Percentiles rank a stretch among this genome's conserved stretches.
These are phyloP conservation scores for Yamadazyma tumulicola DNA, from an alignment of 805 yeast species.

Conservation along the genomic window DNA sequence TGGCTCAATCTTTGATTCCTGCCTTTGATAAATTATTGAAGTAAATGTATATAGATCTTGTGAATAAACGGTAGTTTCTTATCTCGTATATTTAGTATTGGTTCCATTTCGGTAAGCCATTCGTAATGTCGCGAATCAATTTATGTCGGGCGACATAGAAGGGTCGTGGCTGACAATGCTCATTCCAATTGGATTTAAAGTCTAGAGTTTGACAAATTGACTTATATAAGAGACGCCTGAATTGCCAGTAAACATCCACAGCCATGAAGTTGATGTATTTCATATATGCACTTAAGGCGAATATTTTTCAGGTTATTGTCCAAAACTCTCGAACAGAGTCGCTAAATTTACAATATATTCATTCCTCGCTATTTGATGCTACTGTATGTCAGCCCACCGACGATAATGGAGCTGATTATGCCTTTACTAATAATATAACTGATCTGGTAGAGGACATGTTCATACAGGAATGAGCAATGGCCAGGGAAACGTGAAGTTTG, in stretches of 20 bases:
- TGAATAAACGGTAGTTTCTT: constrained; percentile 1
- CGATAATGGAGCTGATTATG: constrained; percentile 16
- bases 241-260: too few species aligned
- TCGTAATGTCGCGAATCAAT: too few species aligned
- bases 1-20: constrained; percentile 96
- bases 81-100: too few species aligned
- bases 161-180: too few species aligned
- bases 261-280: constrained; percentile 34
- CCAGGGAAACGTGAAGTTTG: too few species aligned
- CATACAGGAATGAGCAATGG: constrained; percentile 2
- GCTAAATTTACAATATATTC: constrained; percentile 27
- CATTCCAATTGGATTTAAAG: too few species aligned
- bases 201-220: too few species aligned
- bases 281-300: constrained; percentile 35
- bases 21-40: constrained; percentile 77
- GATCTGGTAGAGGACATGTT: constrained; percentile 32
- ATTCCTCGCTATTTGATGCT: constrained; percentile 24
- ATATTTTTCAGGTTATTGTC: constrained; percentile 33
- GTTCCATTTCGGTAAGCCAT: too few species aligned
- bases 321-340: constrained; percentile 30
- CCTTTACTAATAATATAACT: constrained; percentile 26
- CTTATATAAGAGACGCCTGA: too few species aligned
- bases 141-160: too few species aligned
- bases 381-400: constrained; percentile 14
- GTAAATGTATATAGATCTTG: constrained; percentile 5